phyloP scores from a whole-genome alignment of 495 filamentous ascomycete genomes.

The Cryomyces antarcticus region DNA sequence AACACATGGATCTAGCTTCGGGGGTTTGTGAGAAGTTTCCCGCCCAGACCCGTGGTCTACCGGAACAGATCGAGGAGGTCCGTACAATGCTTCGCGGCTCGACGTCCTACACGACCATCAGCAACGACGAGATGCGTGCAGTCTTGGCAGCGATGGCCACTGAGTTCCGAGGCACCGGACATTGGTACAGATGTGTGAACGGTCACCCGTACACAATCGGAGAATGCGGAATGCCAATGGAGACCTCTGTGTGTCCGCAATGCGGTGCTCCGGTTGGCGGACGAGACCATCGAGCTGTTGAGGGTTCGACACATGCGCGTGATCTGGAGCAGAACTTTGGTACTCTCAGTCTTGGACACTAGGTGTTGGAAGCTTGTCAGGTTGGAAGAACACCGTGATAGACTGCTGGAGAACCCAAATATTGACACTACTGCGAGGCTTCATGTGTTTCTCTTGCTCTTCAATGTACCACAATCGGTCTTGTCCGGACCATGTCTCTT shows the following conservation, averaged over 20 bases:
- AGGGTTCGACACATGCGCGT: slow-evolving; percentile 28
- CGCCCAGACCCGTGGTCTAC: slow-evolving; percentile 14
- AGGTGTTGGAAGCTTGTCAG: too few relatives aligned
- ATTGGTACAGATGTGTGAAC: slow-evolving; percentile 47
- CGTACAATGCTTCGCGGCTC: slow-evolving; percentile 16
- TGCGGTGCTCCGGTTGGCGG: slow-evolving; percentile 44
- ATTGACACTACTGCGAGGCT: too few relatives aligned
- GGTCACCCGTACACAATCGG: slow-evolving; percentile 54
- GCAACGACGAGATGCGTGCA: slow-evolving; percentile 25
- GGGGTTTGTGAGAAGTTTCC: slow-evolving; percentile 11
- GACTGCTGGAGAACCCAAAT: too few relatives aligned
- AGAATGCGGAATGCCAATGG: slow-evolving; percentile 52
- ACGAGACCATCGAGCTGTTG: slow-evolving; percentile 26
- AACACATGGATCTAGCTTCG: slow-evolving; percentile 12
- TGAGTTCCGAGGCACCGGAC: slow-evolving; percentile 13
- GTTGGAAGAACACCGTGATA: too few relatives aligned
- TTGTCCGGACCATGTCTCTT: too few relatives aligned
- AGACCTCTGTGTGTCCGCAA: slow-evolving; percentile 41
- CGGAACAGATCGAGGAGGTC: slow-evolving; percentile 12
- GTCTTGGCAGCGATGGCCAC: slow-evolving; percentile 15
- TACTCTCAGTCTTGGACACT: not conserved
- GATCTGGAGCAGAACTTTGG: slow-evolving; percentile 23
- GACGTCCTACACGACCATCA: slow-evolving; percentile 25
- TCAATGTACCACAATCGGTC: too few relatives aligned
- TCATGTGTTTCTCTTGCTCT: too few relatives aligned